phyloP scores from a whole-genome alignment of 2,329 filamentous ascomycete genomes.

The Huntiella decipiens region DNA sequence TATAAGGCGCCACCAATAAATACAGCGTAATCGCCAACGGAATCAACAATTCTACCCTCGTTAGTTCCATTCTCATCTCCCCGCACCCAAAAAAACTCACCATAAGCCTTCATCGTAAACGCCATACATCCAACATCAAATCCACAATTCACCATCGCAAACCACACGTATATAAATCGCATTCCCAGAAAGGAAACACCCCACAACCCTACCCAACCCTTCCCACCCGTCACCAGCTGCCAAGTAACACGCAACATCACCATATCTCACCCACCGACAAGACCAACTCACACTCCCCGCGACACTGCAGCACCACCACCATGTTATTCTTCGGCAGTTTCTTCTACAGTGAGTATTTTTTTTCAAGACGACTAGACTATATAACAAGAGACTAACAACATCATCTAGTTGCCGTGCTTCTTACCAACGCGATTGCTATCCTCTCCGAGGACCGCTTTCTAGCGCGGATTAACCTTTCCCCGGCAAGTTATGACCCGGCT shows the following conservation, averaged over 20 bases:
- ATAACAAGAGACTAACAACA: background rate
- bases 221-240: too few species aligned
- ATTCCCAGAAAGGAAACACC: too few species aligned
- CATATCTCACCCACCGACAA: background rate
- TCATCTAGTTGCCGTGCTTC: constrained; percentile 48
- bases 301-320: constrained; percentile 9
- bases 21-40: constrained; percentile 48
- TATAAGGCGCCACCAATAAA: constrained; percentile 62
- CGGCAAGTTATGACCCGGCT: constrained; percentile 48
- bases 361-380: background rate
- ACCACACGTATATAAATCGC: too few species aligned
- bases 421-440: constrained; percentile 84
- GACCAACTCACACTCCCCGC: background rate
- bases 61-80: background rate
- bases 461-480: constrained; percentile 59
- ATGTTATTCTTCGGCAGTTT: constrained; percentile 58
- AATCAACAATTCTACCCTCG: constrained; percentile 26
- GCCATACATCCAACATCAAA: background rate
- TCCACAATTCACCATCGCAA: background rate
- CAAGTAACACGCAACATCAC: too few species aligned
- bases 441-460: constrained; percentile 92
- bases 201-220: too few species aligned
- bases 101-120: background rate
- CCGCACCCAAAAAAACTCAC: background rate
- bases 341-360: constrained; percentile 34